phyloP scores from a whole-genome alignment of 129 eudicot species.

The Centrapalus pauciflorus region DNA sequence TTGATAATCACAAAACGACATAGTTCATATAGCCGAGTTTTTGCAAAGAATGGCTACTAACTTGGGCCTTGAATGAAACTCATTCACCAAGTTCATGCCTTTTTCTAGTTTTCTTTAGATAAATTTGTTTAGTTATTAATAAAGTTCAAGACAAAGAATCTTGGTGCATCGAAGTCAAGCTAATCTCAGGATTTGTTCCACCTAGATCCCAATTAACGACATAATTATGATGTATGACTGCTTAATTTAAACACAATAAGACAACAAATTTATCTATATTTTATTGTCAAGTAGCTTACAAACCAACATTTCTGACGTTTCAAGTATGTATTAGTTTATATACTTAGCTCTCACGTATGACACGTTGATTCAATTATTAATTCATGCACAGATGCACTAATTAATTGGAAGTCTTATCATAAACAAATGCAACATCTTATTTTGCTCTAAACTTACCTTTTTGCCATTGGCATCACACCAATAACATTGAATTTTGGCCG shows the following conservation, averaged over 20 bases:
- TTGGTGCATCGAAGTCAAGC: neutral
- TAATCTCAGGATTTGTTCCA: neutral
- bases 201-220: neutral
- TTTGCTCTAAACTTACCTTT: neutral
- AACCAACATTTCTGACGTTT: neutral
- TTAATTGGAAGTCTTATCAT: too few species aligned
- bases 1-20: too few species aligned
- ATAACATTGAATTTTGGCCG: neutral
- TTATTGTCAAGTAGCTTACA: constrained; percentile 20
- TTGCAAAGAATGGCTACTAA: too few species aligned
- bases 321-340: neutral
- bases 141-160: neutral
- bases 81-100: too few species aligned
- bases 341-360: neutral
- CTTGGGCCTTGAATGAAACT: too few species aligned
- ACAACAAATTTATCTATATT: neutral
- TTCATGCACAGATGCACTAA: too few species aligned
- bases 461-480: too few species aligned
- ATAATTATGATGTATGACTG: constrained; percentile 7
- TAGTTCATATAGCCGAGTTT: too few species aligned
- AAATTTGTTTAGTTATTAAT: neutral
- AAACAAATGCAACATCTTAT: neutral
- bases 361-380: neutral
- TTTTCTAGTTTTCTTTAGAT: too few species aligned
- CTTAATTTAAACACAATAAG: neutral